Conservation (phyloP, 495 filamentous ascomycete genomes). For the Diplogelasinospora grovesii region DNA sequence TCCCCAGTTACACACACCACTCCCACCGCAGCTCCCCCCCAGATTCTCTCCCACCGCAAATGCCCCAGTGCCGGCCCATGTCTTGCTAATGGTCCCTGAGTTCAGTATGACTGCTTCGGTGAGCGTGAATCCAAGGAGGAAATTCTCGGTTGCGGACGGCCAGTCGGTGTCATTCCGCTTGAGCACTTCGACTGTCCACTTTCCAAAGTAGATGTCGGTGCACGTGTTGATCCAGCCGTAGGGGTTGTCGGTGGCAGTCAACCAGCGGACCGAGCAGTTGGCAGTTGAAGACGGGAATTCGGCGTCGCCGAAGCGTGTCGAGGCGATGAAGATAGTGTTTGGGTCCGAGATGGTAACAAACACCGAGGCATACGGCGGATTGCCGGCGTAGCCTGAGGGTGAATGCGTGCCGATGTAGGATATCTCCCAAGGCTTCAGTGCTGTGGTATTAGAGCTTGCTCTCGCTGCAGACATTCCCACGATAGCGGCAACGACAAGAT, state of each 20-base stretch:
- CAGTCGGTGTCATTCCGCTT: background rate
- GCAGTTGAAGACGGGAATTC: background rate
- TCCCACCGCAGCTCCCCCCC: constrained; percentile 9
- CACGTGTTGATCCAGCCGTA: constrained; percentile 8
- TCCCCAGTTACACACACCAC: constrained; percentile 14
- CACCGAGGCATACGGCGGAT: constrained; percentile 3
- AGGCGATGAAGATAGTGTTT: constrained; percentile 3
- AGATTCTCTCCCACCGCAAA: constrained; percentile 12
- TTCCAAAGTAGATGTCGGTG: constrained; percentile 2
- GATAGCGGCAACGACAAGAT: too few species aligned
- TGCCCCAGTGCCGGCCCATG: constrained; percentile 5
- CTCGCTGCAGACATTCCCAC: too few species aligned
- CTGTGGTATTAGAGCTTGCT: background rate
- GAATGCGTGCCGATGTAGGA: constrained; percentile 5
- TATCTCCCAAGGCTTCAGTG: constrained; percentile 6
- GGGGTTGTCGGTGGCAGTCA: constrained; percentile 3
- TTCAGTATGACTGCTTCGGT: background rate
- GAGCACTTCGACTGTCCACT: constrained; percentile 14
- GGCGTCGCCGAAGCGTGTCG: constrained; percentile 1
- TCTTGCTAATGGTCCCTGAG: background rate
- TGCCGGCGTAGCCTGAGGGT: constrained; percentile 3
- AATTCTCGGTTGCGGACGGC: constrained; percentile 14
- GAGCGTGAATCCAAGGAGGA: constrained; percentile 9
- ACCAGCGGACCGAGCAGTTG: constrained; percentile 11
- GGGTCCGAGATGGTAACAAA: constrained; percentile 11